phyloP scores from a whole-genome alignment of 441 rosid species.

The Adansonia gregorii region DNA sequence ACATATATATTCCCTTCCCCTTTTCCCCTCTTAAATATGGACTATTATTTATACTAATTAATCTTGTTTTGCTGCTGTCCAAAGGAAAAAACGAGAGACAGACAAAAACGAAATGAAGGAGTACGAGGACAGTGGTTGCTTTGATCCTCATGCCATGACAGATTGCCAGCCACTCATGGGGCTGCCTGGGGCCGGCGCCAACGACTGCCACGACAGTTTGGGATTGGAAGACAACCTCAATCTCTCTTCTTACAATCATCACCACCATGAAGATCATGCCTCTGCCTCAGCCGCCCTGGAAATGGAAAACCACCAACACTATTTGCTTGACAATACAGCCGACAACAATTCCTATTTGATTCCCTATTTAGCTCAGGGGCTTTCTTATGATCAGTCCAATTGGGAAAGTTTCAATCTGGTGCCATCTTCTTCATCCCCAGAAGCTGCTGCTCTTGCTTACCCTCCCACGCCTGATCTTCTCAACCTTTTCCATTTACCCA shows the following conservation, averaged over 20 bases:
- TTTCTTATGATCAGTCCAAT: conserved; percentile 34
- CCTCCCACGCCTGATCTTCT: conserved; percentile 64
- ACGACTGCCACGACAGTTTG: conserved; percentile 36
- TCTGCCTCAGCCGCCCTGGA: conserved; percentile 23
- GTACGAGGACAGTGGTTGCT: conserved; percentile 52
- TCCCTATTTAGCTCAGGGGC: conserved; percentile 41
- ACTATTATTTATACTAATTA: not conserved
- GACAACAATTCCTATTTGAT: conserved; percentile 39
- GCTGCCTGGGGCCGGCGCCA: conserved; percentile 32
- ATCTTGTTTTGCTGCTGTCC: not conserved
- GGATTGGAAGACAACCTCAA: conserved; percentile 41
- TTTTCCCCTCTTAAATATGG: not conserved
- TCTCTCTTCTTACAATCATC: conserved; percentile 43
- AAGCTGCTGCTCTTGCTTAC: conserved; percentile 23
- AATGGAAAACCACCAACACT: conserved; percentile 48
- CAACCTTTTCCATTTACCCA: conserved; percentile 62
- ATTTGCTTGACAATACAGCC: conserved; percentile 6
- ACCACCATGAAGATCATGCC: conserved; percentile 25
- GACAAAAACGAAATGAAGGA: conserved; percentile 22
- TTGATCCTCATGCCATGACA: conserved; percentile 43
- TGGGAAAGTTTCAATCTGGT: conserved; percentile 49
- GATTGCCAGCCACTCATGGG: conserved; percentile 34
- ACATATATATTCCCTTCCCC: not conserved
- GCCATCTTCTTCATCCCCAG: conserved; percentile 31
- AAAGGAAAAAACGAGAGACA: not conserved